Conservation (phyloP, 169 alveolate genomes). For the Eimeria sp. region DNA sequence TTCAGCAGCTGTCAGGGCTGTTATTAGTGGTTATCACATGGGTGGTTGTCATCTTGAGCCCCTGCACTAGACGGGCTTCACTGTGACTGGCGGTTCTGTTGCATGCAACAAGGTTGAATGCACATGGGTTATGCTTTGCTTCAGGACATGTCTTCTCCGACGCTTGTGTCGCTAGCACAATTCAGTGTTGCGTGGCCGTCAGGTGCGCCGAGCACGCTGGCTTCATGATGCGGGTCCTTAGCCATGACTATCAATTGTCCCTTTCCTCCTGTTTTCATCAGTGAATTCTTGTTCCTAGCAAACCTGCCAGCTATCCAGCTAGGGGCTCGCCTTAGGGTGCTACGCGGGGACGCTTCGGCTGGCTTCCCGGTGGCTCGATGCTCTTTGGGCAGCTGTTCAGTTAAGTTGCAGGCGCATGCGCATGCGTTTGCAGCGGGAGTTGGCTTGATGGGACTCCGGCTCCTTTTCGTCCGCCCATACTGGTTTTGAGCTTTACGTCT, state of each 20-base stretch:
- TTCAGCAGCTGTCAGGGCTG: neutral
- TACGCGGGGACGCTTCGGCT: neutral
- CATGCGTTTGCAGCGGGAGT: neutral
- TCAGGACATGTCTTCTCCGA: conserved; percentile 65
- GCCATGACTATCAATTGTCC: neutral
- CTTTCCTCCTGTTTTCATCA: neutral
- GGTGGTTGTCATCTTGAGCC: neutral
- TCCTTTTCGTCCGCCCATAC: neutral
- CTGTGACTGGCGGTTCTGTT: neutral
- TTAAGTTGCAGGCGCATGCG: neutral
- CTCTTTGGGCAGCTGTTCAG: neutral
- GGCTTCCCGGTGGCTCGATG: neutral
- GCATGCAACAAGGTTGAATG: neutral
- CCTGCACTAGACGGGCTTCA: neutral
- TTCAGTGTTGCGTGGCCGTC: conserved; percentile 69
- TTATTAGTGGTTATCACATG: neutral
- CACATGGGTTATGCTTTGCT: neutral
- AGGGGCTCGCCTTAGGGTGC: neutral
- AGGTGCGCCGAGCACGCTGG: conserved; percentile 22
- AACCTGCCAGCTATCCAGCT: neutral
- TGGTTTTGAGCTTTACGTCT: neutral
- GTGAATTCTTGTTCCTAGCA: neutral
- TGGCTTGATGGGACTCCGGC: neutral
- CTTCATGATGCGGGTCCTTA: neutral
- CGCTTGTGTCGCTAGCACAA: conserved; percentile 66